Percentiles rank a stretch among this genome's conserved stretches.
phyloP scores from a whole-genome alignment of 257 asterid genomes.

The Ocimum tenuiflorum region DNA sequence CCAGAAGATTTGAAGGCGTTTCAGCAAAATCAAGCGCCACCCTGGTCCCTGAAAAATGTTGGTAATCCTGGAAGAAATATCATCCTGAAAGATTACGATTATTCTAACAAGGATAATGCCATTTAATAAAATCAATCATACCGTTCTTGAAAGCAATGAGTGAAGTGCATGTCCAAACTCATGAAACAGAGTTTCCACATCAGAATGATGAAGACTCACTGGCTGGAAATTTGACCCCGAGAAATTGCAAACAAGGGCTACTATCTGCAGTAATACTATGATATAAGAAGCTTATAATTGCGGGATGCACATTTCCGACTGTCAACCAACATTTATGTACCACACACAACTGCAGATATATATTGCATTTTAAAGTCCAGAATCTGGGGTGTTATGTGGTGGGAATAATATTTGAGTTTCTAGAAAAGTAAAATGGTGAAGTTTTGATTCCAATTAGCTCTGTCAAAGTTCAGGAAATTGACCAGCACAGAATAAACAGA shows the following conservation, averaged over 20 bases:
- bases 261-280: slow-evolving; percentile 44
- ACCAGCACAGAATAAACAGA: not conserved
- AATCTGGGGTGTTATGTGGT: not conserved
- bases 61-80: slow-evolving; percentile 66
- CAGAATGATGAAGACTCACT: slow-evolving; percentile 72
- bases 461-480: not conserved
- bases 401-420: not conserved
- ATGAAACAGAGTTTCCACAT: slow-evolving; percentile 90
- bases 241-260: slow-evolving; percentile 97
- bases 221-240: slow-evolving; percentile 49
- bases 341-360: not conserved
- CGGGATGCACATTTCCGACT: not conserved
- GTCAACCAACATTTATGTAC: slow-evolving; percentile 1
- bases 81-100: slow-evolving; percentile 11
- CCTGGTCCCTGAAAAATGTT: slow-evolving; percentile 94
- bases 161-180: slow-evolving; percentile 99
- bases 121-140: slow-evolving; percentile 20
- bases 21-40: slow-evolving; percentile 89
- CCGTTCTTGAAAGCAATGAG: slow-evolving; percentile 98
- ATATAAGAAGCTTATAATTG: slow-evolving; percentile 7
- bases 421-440: not conserved
- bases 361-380: not conserved
- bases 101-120: slow-evolving; percentile 9
- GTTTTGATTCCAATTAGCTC: not conserved
- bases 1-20: slow-evolving; percentile 90